Base-by-base conservation (phyloP, 805 yeast genomes). In the Saccharomycopsis fermentans region DNA sequence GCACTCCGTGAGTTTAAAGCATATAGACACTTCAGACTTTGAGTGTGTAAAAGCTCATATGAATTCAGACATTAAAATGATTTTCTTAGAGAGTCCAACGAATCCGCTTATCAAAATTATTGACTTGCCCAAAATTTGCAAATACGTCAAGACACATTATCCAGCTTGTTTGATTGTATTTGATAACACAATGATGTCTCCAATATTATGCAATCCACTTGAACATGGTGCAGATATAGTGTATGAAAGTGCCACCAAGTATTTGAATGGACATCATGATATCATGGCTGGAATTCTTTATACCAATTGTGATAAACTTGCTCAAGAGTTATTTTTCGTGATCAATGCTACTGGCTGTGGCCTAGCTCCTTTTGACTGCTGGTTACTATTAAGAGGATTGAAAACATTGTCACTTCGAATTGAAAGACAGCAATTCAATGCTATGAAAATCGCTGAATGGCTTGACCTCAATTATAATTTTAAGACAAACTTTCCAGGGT, bases 171-270 rank as follows among this genome's bases (percentile, higher is more conserved):
- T 85, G 55, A 83, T 89, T 47, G 96, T 89, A 14, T 91, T 91
- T 62, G 97, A 91, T 73, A 91, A 92, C 76, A 92, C 97, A 60
- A 91, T 91, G 98, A 86, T 91, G 95, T 84, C 96, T 32, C 97
- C 97, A 12, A 71, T 91, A 62, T 77, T 85, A 66, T 83, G 88
- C 83, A 78, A 85, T 26, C 97, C 98, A 4, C 76, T 91, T 63
- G 89, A 87, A 65, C 79, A 87, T 64, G 95, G 94, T 8, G 92
- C 84, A 40, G 97, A 91, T 69, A 87, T 91, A 59, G 96, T 88
- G 59, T 92, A 91, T 70, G 98, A 91, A 70, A 84, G 92, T 12
- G 97, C 95, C 16, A 91, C 98, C 50, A 91, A 91, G 72, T 91
- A 88, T 68, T 76, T 91, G 65, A 87, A 90, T 66, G 97, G 97